These are phyloP conservation scores for Neurospora tetraspora DNA, from an alignment of 495 filamentous ascomycete genomes.

Conservation along the genomic window DNA sequence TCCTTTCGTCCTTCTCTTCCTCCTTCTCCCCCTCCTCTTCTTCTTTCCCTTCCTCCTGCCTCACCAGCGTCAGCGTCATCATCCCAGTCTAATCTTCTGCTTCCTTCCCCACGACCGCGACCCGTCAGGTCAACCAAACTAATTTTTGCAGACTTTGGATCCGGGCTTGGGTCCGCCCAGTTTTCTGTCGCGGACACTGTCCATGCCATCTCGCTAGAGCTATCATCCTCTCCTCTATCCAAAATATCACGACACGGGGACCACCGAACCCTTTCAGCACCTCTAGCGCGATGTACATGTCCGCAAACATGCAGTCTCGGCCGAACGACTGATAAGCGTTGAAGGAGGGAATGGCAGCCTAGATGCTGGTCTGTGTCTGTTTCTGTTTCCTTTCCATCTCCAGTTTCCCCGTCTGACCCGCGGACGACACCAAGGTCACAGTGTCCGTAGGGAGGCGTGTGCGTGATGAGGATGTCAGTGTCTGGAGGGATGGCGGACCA, in stretches of 20 bases:
- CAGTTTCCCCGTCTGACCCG: not conserved
- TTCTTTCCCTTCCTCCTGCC: constrained; percentile 29
- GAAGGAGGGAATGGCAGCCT: constrained; percentile 64
- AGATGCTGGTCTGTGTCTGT: constrained; percentile 10
- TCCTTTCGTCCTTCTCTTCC: constrained; percentile 35
- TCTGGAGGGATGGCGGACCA: constrained; percentile 54
- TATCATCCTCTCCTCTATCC: constrained; percentile 17
- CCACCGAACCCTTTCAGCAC: constrained; percentile 51
- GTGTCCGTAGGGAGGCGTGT: constrained; percentile 67
- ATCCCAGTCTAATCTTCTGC: constrained; percentile 20
- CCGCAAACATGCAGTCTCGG: constrained; percentile 80
- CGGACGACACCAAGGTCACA: constrained; percentile 49
- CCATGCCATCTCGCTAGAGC: not conserved
- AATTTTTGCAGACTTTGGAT: constrained; percentile 28
- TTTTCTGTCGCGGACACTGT: not conserved
- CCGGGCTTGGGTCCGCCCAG: constrained; percentile 31
- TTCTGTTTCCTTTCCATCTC: not conserved
- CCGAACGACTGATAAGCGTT: constrained; percentile 63
- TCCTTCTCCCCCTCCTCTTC: constrained; percentile 21
- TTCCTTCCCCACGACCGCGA: constrained; percentile 12
- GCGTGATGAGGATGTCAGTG: constrained; percentile 78
- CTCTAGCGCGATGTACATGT: constrained; percentile 66
- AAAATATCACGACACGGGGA: not conserved
- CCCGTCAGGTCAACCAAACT: constrained; percentile 33
- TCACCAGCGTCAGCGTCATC: constrained; percentile 14